Conservation (phyloP, 2,329 filamentous ascomycete genomes). For the Xylariales sp. region DNA sequence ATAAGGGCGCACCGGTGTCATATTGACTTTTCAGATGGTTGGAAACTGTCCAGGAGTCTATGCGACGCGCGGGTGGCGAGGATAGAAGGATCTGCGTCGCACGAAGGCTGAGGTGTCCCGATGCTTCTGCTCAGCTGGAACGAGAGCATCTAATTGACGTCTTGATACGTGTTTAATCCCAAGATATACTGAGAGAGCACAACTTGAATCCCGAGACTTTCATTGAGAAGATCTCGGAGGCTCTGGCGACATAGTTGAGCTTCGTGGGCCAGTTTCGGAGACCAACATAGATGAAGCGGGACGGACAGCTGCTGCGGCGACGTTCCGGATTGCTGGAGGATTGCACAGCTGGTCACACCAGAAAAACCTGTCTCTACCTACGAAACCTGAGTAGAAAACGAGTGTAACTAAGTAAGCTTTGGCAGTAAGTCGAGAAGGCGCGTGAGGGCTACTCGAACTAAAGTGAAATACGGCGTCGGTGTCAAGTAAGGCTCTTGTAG, state of each 20-base stretch:
- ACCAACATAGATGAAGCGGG: no score
- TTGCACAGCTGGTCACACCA: no score
- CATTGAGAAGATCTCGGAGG: slow-evolving; percentile 19
- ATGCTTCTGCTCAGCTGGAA: slow-evolving; percentile 14
- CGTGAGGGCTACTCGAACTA: not conserved
- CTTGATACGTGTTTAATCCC: not conserved
- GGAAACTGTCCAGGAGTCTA: slow-evolving; percentile 7
- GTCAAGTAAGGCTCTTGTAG: no score
- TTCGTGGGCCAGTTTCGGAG: no score
- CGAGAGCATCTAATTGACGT: slow-evolving; percentile 14
- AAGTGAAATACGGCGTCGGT: no score
- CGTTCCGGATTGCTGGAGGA: no score
- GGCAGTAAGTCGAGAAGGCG: not conserved
- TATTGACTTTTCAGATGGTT: slow-evolving; percentile 21
- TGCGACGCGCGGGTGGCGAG: slow-evolving; percentile 9
- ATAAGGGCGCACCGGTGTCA: slow-evolving; percentile 28
- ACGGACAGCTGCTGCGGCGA: no score
- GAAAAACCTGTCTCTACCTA: no score
- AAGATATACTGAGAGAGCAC: not conserved
- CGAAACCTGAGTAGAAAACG: not conserved
- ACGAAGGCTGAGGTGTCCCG: slow-evolving; percentile 12
- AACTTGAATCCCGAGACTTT: slow-evolving; percentile 9
- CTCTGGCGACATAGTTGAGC: slow-evolving; percentile 25
- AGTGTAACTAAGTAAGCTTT: slow-evolving; percentile 1
- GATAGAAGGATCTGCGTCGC: slow-evolving; percentile 12